phyloP scores from a whole-genome alignment of 2,329 filamentous ascomycete genomes.

The Botrytis deweyae region DNA sequence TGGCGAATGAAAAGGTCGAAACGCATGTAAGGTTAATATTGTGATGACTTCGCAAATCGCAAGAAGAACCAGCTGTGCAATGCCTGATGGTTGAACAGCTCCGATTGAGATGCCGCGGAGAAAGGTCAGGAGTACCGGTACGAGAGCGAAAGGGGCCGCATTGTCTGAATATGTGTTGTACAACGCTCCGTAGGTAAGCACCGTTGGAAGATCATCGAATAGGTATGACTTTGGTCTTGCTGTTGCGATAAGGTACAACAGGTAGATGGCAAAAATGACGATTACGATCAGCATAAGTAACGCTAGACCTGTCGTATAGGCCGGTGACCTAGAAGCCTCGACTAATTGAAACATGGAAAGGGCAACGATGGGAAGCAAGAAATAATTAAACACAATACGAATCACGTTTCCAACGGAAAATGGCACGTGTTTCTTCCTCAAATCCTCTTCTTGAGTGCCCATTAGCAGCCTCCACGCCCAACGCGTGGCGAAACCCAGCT shows the following conservation, averaged over 20 bases:
- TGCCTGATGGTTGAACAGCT: slow-evolving; percentile 86
- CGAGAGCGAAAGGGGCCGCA: slow-evolving; percentile 83
- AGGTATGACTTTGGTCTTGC: slow-evolving; percentile 82
- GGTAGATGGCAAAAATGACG: slow-evolving; percentile 72
- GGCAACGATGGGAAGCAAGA: slow-evolving; percentile 81
- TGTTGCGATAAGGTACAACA: slow-evolving; percentile 75
- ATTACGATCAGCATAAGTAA: slow-evolving; percentile 72
- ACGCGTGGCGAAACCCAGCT: slow-evolving; percentile 72
- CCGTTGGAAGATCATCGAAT: slow-evolving; percentile 89
- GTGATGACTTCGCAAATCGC: slow-evolving; percentile 93
- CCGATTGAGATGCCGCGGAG: slow-evolving; percentile 87
- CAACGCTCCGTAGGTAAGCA: slow-evolving; percentile 85
- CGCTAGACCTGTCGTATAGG: slow-evolving; percentile 71
- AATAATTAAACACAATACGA: slow-evolving; percentile 88
- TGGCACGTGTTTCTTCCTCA: slow-evolving; percentile 86
- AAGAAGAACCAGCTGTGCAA: slow-evolving; percentile 87
- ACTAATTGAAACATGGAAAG: slow-evolving; percentile 91
- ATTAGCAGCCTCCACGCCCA: slow-evolving; percentile 74
- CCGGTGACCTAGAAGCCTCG: slow-evolving; percentile 64
- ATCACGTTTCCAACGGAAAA: slow-evolving; percentile 79
- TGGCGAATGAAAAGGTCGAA: slow-evolving; percentile 83
- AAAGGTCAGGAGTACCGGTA: slow-evolving; percentile 82
- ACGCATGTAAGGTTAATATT: slow-evolving; percentile 81
- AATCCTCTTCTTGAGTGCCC: slow-evolving; percentile 76
- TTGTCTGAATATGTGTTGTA: slow-evolving; percentile 98